These are phyloP conservation scores for Saitozyma sp. DNA, from an alignment of 768 basidiomycete species.

Conservation along the genomic window DNA sequence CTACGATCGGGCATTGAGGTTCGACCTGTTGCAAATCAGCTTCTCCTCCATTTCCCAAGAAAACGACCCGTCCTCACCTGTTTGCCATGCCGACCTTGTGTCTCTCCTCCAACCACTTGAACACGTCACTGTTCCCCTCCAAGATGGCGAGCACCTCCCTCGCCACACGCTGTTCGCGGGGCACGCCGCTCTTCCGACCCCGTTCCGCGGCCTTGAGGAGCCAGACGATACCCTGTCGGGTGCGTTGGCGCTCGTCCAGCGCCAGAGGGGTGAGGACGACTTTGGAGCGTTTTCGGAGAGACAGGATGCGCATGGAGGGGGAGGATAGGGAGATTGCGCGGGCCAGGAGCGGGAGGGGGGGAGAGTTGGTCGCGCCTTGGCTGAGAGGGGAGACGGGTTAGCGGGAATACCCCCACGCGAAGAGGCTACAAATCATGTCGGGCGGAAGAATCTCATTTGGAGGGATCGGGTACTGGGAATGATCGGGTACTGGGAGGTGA, in stretches of 20 bases:
- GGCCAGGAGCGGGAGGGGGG: constrained; percentile 77
- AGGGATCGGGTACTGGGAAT: background rate
- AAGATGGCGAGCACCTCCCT: constrained; percentile 72
- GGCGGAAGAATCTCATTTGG: too few relatives aligned
- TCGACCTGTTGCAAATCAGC: constrained; percentile 11
- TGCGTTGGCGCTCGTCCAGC: constrained; percentile 76
- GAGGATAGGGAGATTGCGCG: constrained; percentile 68
- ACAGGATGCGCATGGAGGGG: constrained; percentile 67
- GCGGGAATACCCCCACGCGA: background rate
- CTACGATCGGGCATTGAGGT: constrained; percentile 8
- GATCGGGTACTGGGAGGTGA: background rate
- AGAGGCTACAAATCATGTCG: background rate
- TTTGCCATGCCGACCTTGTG: constrained; percentile 75
- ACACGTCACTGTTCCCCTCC: constrained; percentile 61
- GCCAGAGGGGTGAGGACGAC: constrained; percentile 67
- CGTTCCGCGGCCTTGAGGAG: constrained; percentile 66
- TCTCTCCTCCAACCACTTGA: constrained; percentile 64
- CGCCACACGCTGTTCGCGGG: constrained; percentile 67
- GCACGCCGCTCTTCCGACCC: constrained; percentile 60
- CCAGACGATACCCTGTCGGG: constrained; percentile 68
- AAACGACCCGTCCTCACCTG: constrained; percentile 30
- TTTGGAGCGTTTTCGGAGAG: constrained; percentile 67
- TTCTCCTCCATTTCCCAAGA: too few relatives aligned
- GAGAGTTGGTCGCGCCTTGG: constrained; percentile 70
- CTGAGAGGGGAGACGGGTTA: constrained; percentile 55